Conservation (phyloP, 345 rosid genomes). For the Lagerstroemia speciosa region DNA sequence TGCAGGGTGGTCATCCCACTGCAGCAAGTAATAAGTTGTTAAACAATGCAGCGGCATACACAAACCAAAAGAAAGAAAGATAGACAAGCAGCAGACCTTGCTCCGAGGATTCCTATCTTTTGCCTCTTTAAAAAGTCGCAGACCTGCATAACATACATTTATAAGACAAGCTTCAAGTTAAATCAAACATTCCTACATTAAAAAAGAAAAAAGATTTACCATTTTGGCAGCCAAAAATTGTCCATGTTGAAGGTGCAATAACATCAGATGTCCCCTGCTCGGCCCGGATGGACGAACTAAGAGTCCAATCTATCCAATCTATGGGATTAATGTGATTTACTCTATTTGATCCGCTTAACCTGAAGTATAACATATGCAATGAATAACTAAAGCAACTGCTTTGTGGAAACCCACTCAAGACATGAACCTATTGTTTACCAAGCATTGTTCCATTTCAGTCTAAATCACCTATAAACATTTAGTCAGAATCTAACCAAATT, state of each 20-base stretch:
- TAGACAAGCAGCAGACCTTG: constrained; percentile 35
- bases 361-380: constrained; percentile 12
- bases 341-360: constrained; percentile 52
- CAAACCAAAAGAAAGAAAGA: constrained; percentile 12
- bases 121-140: constrained; percentile 86
- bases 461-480: background rate
- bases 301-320: constrained; percentile 93
- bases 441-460: background rate
- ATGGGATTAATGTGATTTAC: constrained; percentile 35
- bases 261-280: constrained; percentile 71
- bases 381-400: background rate
- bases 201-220: constrained; percentile 27
- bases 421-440: background rate
- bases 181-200: background rate
- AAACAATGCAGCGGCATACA: constrained; percentile 2
- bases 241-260: constrained; percentile 92
- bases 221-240: constrained; percentile 90
- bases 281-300: constrained; percentile 37
- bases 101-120: constrained; percentile 66
- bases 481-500: background rate
- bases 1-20: constrained; percentile 99
- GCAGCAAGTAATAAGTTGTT: constrained; percentile 9
- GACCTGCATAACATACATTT: constrained; percentile 40
- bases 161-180: constrained; percentile 13
- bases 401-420: background rate